Percentiles rank a stretch among this genome's conserved stretches.
Conservation (phyloP, 208 protist species). For the Trypanosoma mega region DNA sequence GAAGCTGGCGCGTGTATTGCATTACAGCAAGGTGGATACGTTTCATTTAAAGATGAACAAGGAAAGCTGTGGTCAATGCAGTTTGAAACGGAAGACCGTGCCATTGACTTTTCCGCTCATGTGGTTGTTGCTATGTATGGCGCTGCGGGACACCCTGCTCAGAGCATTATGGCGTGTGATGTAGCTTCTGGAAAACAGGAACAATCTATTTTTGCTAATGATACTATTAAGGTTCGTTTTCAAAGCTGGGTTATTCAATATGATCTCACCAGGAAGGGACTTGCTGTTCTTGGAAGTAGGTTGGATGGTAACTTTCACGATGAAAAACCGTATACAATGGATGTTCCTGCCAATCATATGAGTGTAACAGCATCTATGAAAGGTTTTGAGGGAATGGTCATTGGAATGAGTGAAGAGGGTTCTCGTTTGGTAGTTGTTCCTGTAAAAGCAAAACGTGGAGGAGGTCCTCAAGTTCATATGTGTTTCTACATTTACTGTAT, state of each 20-base stretch:
- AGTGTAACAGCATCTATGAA: constrained; percentile 57
- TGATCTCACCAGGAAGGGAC: constrained; percentile 17
- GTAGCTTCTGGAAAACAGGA: constrained; percentile 38
- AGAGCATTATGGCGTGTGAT: constrained; percentile 60
- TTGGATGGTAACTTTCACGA: constrained; percentile 46
- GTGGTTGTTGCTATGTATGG: constrained; percentile 72
- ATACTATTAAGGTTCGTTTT: constrained; percentile 52
- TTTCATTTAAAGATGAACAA: constrained; percentile 74
- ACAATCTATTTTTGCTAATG: constrained; percentile 55
- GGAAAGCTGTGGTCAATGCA: constrained; percentile 61
- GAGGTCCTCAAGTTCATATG: constrained; percentile 57
- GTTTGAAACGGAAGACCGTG: constrained; percentile 40
- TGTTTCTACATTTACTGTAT: constrained; percentile 59
- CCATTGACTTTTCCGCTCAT: constrained; percentile 57
- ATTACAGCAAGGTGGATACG: constrained; percentile 47
- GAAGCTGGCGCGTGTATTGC: constrained; percentile 59
- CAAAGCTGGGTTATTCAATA: constrained; percentile 64
- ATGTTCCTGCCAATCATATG: constrained; percentile 59
- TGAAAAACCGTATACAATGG: constrained; percentile 42
- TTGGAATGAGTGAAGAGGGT: constrained; percentile 65
- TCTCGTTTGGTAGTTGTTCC: constrained; percentile 66
- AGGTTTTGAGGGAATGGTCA: constrained; percentile 77
- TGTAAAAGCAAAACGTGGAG: constrained; percentile 36
- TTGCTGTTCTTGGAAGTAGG: constrained; percentile 62
- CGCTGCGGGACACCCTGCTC: constrained; percentile 44